These are phyloP conservation scores for Xanthoconium purpureum DNA, from an alignment of 768 basidiomycete species.

Conservation along the genomic window DNA sequence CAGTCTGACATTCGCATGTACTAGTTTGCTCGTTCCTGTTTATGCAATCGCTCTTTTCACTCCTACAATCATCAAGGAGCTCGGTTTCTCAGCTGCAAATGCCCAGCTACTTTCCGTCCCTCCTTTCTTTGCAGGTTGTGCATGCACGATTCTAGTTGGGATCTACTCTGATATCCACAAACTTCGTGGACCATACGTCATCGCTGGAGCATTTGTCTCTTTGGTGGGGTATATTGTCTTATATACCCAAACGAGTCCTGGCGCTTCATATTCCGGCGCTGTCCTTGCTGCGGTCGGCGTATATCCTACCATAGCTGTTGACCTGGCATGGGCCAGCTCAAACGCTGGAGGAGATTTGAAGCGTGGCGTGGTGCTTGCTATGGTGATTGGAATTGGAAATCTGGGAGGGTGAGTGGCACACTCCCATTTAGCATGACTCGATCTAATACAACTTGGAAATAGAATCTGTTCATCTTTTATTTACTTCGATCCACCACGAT, in stretches of 20 bases:
- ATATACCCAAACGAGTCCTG: constrained; percentile 31
- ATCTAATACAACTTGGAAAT: not conserved
- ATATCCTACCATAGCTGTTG: constrained; percentile 47
- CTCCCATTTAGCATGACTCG: constrained; percentile 8
- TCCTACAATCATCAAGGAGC: constrained; percentile 48
- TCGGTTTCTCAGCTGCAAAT: constrained; percentile 49
- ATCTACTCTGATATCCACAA: constrained; percentile 41
- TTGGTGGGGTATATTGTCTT: constrained; percentile 52
- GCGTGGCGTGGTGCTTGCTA: constrained; percentile 49
- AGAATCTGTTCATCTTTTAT: constrained; percentile 44
- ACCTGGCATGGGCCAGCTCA: constrained; percentile 53
- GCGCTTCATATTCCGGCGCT: constrained; percentile 42
- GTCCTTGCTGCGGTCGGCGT: constrained; percentile 52
- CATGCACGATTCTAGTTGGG: constrained; percentile 42
- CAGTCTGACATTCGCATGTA: not conserved
- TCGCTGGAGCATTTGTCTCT: constrained; percentile 40
- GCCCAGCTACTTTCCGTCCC: constrained; percentile 52
- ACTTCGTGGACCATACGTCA: constrained; percentile 49
- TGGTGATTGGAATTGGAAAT: constrained; percentile 55
- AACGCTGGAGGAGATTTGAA: constrained; percentile 56
- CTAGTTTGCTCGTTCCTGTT: constrained; percentile 43
- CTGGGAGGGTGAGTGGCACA: constrained; percentile 44
- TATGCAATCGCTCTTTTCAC: constrained; percentile 51
- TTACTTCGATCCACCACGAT: constrained; percentile 38
- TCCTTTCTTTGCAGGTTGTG: constrained; percentile 46